phyloP scores from a whole-genome alignment of 2,329 filamentous ascomycete species.

The Neofusicoccum sp. region DNA sequence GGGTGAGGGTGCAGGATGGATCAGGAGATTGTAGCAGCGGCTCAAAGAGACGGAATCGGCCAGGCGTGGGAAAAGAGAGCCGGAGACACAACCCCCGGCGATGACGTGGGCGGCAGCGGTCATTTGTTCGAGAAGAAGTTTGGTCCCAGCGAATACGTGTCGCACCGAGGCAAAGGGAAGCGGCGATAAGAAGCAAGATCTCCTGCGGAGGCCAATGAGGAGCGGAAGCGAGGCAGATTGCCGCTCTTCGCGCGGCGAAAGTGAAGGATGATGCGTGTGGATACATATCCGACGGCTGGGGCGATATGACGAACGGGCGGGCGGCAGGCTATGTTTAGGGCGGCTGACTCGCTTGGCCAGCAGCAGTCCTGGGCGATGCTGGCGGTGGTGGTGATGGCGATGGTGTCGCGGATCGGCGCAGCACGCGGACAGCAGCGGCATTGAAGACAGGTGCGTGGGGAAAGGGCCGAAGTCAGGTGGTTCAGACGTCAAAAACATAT shows the following conservation, averaged over 20 bases:
- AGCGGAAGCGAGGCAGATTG: not conserved
- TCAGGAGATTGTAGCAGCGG: not conserved
- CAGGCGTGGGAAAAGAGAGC: not conserved
- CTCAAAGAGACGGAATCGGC: not conserved
- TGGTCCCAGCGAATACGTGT: not conserved
- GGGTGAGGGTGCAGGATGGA: not conserved
- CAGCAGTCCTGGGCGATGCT: not conserved
- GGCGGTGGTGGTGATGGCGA: not conserved
- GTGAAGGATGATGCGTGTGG: not conserved
- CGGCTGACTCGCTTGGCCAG: too few species aligned
- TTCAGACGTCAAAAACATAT: constrained; percentile 6
- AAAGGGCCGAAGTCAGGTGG: constrained; percentile 9
- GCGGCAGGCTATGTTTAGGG: not conserved
- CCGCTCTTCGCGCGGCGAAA: not conserved
- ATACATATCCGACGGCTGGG: not conserved
- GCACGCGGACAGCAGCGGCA: not conserved
- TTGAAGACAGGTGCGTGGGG: not conserved
- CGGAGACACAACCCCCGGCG: not conserved
- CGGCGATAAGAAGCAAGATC: not conserved
- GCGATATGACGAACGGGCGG: not conserved
- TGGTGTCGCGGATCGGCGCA: not conserved
- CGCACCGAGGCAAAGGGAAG: not conserved
- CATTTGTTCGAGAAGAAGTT: constrained; percentile 4
- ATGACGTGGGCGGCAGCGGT: not conserved
- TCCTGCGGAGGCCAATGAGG: not conserved